phyloP scores from a whole-genome alignment of 441 rosid species.

The Sinapis alba region DNA sequence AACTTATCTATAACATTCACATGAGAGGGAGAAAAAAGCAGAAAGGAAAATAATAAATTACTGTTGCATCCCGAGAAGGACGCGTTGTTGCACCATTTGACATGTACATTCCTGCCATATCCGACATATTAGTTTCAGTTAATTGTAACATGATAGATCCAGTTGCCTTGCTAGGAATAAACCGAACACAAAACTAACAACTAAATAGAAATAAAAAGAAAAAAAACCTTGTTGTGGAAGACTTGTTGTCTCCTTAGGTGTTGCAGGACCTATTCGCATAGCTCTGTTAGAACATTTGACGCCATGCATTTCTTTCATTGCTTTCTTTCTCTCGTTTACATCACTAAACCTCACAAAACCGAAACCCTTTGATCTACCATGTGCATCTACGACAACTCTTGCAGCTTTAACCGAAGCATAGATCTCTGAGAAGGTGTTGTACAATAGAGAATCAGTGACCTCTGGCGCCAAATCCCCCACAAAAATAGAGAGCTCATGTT shows the following conservation, averaged over 20 bases:
- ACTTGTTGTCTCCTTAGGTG: slow-evolving; percentile 83
- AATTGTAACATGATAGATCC: not conserved
- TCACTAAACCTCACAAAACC: slow-evolving; percentile 98
- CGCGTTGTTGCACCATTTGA: slow-evolving; percentile 60
- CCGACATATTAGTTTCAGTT: not conserved
- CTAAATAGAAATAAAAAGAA: not conserved
- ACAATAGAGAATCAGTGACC: slow-evolving; percentile 74
- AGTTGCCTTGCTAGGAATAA: too few relatives aligned
- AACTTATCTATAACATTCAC: slow-evolving; percentile 3
- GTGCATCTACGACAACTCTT: slow-evolving; percentile 84
- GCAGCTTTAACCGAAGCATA: slow-evolving; percentile 90
- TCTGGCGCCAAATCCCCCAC: slow-evolving; percentile 95
- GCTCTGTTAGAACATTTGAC: slow-evolving; percentile 84
- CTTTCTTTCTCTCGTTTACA: slow-evolving; percentile 71
- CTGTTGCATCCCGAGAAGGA: slow-evolving; percentile 67
- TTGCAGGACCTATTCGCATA: slow-evolving; percentile 92
- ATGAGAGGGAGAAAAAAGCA: slow-evolving; percentile 4
- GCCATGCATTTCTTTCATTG: slow-evolving; percentile 94
- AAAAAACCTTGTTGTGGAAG: slow-evolving; percentile 56
- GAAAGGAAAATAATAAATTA: not conserved
- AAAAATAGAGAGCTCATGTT: slow-evolving; percentile 85
- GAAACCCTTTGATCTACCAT: slow-evolving; percentile 89
- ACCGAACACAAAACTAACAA: not conserved
- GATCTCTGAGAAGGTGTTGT: slow-evolving; percentile 65
- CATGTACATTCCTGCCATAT: slow-evolving; percentile 59